A percentile compares a stretch with the other conserved stretches of the same genome.
Evolutionary conservation across 371 early-diverging fungal genomes (phyloP).

Genomic region (Mortierella sp.): DNA sequence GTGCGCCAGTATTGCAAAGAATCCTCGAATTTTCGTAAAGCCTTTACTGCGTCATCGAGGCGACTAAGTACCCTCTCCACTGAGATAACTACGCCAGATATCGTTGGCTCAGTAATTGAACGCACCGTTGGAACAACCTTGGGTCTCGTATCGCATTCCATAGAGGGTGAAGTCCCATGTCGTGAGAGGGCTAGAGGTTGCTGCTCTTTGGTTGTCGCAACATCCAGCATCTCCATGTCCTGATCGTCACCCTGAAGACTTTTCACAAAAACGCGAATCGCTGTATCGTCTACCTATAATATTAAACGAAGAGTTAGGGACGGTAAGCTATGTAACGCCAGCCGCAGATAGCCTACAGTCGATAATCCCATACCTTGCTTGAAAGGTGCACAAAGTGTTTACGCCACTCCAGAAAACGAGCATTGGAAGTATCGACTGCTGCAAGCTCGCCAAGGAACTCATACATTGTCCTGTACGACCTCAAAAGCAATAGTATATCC

Average conservation of each 20-base stretch:
- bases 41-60: constrained; percentile 27
- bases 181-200: background rate
- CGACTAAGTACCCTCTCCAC: background rate
- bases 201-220: background rate
- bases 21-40: constrained; percentile 22
- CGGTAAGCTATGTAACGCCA: background rate
- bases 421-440: constrained; percentile 1
- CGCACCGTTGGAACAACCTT: background rate
- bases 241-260: background rate
- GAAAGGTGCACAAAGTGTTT: constrained; percentile 21
- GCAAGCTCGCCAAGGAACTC: constrained; percentile 9
- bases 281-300: constrained; percentile 12
- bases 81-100: background rate
- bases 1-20: constrained; percentile 19
- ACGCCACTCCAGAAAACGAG: constrained; percentile 32
- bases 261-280: constrained; percentile 7
- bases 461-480: constrained; percentile 15
- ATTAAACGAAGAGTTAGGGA: background rate
- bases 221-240: constrained; percentile 10
- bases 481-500: constrained; percentile 15
- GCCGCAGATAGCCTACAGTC: background rate
- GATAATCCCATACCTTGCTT: constrained; percentile 24
- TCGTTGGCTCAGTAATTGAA: background rate
- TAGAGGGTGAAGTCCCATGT: background rate
- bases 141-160: background rate